These are phyloP conservation scores for Vararia minispora DNA, from an alignment of 768 basidiomycete species.

Conservation along the genomic window DNA sequence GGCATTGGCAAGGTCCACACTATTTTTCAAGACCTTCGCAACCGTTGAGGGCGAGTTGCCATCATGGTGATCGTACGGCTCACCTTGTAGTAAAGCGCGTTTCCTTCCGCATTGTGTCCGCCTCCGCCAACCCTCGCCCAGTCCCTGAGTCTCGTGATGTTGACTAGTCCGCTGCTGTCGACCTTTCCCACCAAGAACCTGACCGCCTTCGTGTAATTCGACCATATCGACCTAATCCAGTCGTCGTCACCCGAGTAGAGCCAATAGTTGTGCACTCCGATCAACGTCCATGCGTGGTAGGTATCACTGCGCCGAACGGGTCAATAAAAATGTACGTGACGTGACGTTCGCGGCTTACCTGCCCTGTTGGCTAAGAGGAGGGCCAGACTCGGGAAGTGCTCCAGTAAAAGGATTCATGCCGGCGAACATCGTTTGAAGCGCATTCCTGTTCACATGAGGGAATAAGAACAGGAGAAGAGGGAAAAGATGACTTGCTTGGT, in stretches of 20 bases:
- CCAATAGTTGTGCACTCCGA: slow-evolving; percentile 48
- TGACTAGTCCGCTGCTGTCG: slow-evolving; percentile 35
- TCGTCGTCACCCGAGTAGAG: slow-evolving; percentile 40
- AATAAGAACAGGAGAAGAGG: too few relatives aligned
- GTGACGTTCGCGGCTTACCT: too few relatives aligned
- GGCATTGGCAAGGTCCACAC: slow-evolving; percentile 31
- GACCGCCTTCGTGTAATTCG: slow-evolving; percentile 47
- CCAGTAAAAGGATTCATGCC: slow-evolving; percentile 40
- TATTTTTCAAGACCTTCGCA: slow-evolving; percentile 35
- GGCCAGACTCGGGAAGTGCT: slow-evolving; percentile 42
- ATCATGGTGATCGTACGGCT: background rate
- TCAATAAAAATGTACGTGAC: too few relatives aligned
- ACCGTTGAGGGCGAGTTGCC: too few relatives aligned
- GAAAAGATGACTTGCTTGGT: too few relatives aligned
- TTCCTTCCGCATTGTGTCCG: slow-evolving; percentile 45
- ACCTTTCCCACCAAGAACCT: slow-evolving; percentile 43
- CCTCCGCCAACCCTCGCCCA: slow-evolving; percentile 48
- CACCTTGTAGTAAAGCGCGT: slow-evolving; percentile 41
- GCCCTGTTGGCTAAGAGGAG: slow-evolving; percentile 33
- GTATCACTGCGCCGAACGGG: too few relatives aligned
- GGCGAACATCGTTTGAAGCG: slow-evolving; percentile 47
- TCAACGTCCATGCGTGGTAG: slow-evolving; percentile 50
- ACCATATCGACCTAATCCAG: slow-evolving; percentile 41
- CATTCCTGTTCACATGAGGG: too few relatives aligned
- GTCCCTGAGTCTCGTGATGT: slow-evolving; percentile 45